Percentiles rank a stretch among this genome's conserved stretches.
Evolutionary conservation across 2,329 filamentous ascomycete species (phyloP).

Genomic region (Aspergillus japonicus): DNA sequence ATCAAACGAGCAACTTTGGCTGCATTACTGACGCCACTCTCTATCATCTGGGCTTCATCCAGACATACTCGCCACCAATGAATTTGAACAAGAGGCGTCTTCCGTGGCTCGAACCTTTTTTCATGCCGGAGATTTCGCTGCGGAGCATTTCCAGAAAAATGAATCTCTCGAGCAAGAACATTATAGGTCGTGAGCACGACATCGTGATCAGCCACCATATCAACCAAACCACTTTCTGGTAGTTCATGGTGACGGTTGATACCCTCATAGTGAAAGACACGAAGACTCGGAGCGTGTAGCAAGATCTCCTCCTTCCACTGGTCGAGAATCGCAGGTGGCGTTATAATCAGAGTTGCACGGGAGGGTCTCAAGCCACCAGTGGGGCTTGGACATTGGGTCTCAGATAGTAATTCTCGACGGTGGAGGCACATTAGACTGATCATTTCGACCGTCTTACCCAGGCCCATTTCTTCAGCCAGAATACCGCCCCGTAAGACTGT

Average conservation of each 20-base stretch:
- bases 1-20: conserved; percentile 77
- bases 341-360: conserved; percentile 62
- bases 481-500: conserved; percentile 43
- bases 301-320: conserved; percentile 64
- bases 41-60: conserved; percentile 81
- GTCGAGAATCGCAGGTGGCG: conserved; percentile 59
- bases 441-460: conserved; percentile 52
- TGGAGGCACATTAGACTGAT: conserved; percentile 48
- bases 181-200: conserved; percentile 64
- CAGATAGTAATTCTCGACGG: conserved; percentile 22
- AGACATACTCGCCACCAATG: conserved; percentile 82
- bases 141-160: conserved; percentile 70
- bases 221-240: conserved; percentile 44
- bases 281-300: conserved; percentile 56
- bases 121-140: conserved; percentile 65
- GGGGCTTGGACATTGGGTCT: conserved; percentile 17
- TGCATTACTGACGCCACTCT: conserved; percentile 80
- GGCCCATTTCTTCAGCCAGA: conserved; percentile 52
- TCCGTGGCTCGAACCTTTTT: conserved; percentile 64
- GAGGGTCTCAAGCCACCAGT: conserved; percentile 39
- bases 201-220: conserved; percentile 51
- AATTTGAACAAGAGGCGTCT: conserved; percentile 75
- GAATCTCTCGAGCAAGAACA: conserved; percentile 74
- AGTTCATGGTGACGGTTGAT: conserved; percentile 41
- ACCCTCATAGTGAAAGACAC: conserved; percentile 58